A percentile compares a stretch with the other conserved stretches of the same genome.
Evolutionary conservation across 2,329 filamentous ascomycete genomes (phyloP).

Genomic region (Exophiala alcalophila): DNA sequence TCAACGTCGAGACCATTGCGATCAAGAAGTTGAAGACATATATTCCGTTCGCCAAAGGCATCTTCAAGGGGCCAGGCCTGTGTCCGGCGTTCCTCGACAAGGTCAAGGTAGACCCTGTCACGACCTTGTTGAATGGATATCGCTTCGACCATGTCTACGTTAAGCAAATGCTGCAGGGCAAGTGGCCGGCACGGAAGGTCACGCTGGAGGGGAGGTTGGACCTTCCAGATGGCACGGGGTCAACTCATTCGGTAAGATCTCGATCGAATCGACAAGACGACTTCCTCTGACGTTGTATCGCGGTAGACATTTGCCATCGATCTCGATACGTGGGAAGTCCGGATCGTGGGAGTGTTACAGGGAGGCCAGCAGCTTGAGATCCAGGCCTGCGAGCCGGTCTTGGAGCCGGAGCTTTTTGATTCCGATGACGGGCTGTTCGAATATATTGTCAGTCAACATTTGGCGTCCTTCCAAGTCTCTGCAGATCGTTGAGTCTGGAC

Average conservation of each 20-base stretch:
- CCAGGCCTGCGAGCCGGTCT: constrained; percentile 1
- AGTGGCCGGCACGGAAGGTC: not conserved
- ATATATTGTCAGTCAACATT: constrained; percentile 5
- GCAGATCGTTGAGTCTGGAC: not conserved
- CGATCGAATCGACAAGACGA: not conserved
- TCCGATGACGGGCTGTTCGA: constrained; percentile 7
- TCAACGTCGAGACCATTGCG: not conserved
- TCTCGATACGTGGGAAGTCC: constrained; percentile 7
- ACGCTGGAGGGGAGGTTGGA: constrained; percentile 3
- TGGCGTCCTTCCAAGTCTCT: not conserved
- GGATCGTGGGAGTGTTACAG: constrained; percentile 1
- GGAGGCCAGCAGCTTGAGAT: not conserved
- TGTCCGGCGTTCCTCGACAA: constrained; percentile 1
- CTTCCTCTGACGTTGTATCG: not conserved
- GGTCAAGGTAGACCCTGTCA: constrained; percentile 1
- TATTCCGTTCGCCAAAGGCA: not conserved
- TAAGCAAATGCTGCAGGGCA: constrained; percentile 5
- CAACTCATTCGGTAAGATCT: constrained; percentile 4
- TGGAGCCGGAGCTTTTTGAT: not conserved
- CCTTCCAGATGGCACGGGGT: not conserved
- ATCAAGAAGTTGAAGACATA: constrained; percentile 3
- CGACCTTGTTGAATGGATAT: constrained; percentile 6
- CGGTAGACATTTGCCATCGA: constrained; percentile 3
- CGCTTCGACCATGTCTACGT: constrained; percentile 9
- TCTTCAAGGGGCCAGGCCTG: constrained; percentile 1